A percentile compares a stretch with the other conserved stretches of the same genome.
Conservation (phyloP, 1,139 yeast genomes). For the Lizanozyma gosingica region DNA sequence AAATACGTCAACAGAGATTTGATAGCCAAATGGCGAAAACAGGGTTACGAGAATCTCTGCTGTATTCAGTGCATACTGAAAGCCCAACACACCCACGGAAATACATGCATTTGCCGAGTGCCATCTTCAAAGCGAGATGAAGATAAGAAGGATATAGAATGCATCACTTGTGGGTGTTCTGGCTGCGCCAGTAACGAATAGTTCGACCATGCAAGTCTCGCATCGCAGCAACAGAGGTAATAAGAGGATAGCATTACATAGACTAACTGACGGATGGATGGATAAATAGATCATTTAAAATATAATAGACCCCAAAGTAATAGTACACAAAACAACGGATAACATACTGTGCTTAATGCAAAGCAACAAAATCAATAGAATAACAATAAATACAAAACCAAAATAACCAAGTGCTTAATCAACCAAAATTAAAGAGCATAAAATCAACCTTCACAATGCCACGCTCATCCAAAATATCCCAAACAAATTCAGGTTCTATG, state of each 20-base stretch:
- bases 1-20: slow-evolving; percentile 60
- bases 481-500: no score
- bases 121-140: slow-evolving; percentile 46
- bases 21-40: slow-evolving; percentile 87
- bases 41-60: slow-evolving; percentile 82
- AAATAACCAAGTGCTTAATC: neutral
- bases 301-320: no score
- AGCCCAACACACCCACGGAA: slow-evolving; percentile 54
- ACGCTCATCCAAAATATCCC: no score
- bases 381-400: neutral
- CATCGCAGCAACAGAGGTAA: no score
- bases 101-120: slow-evolving; percentile 79
- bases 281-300: no score
- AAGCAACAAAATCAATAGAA: neutral
- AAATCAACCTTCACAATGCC: neutral
- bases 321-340: neutral
- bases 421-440: neutral
- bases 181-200: slow-evolving; percentile 84
- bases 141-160: slow-evolving; percentile 40
- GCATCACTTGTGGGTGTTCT: slow-evolving; percentile 82
- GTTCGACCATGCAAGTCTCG: no score
- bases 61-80: slow-evolving; percentile 72
- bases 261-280: no score
- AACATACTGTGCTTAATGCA: neutral
- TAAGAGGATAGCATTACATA: no score